Percentiles rank a stretch among this genome's conserved stretches.
These are phyloP conservation scores for Colletotrichum ledebouriae DNA, from an alignment of 2,329 filamentous ascomycete genomes.

Conservation along the genomic window DNA sequence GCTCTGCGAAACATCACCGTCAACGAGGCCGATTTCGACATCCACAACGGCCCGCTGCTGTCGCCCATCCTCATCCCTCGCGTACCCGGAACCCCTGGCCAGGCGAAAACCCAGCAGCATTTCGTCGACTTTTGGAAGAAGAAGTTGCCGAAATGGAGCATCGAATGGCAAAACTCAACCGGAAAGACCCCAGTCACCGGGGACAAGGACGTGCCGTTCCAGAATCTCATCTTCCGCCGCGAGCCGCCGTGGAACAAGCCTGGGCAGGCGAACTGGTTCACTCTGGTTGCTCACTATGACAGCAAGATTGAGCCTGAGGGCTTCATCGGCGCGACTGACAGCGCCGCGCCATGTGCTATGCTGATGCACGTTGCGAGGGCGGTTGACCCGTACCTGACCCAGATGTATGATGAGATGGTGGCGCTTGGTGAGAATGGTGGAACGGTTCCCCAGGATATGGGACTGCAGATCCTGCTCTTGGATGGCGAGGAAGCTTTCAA, in stretches of 20 bases:
- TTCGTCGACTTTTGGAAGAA: conserved; percentile 78
- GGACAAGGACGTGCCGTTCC: conserved; percentile 75
- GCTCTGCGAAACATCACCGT: conserved; percentile 74
- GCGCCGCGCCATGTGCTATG: conserved; percentile 87
- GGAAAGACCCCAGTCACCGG: conserved; percentile 76
- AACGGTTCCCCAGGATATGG: conserved; percentile 75
- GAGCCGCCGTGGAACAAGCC: conserved; percentile 81
- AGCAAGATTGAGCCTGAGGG: conserved; percentile 78
- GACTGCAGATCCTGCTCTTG: conserved; percentile 83
- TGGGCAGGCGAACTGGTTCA: conserved; percentile 80
- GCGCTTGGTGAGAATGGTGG: conserved; percentile 63
- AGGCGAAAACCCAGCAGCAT: conserved; percentile 75
- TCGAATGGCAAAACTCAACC: conserved; percentile 82
- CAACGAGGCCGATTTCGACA: conserved; percentile 76
- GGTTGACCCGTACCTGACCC: conserved; percentile 78
- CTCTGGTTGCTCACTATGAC: conserved; percentile 88
- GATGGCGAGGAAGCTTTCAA: conserved; percentile 88
- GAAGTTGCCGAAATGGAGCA: conserved; percentile 76
- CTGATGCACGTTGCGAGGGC: conserved; percentile 81
- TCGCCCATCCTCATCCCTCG: conserved; percentile 81
- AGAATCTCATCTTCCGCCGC: conserved; percentile 81
- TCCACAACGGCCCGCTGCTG: conserved; percentile 75
- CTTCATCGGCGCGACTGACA: conserved; percentile 88
- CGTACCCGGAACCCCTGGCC: conserved; percentile 80
- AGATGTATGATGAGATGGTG: conserved; percentile 80